These are phyloP conservation scores for Pythium guiyangense DNA, from an alignment of 352 stramenopile species.

Conservation along the genomic window DNA sequence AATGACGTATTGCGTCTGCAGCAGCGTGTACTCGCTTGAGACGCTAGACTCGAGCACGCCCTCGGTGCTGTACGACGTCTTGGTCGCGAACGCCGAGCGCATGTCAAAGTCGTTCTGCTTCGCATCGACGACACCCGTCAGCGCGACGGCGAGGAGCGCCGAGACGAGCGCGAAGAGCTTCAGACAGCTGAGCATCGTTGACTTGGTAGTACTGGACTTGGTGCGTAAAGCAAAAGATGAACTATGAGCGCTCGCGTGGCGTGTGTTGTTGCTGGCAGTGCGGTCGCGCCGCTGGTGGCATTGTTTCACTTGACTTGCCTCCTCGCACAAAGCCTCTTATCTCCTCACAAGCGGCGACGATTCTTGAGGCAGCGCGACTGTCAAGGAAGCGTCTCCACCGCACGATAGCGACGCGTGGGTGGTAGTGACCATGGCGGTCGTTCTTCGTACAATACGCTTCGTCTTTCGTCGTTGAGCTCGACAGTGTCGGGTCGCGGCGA, in stretches of 20 bases:
- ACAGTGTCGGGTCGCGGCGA: too few relatives aligned
- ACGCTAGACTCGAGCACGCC: not conserved
- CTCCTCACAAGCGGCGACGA: too few relatives aligned
- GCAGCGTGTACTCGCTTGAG: slow-evolving; percentile 9
- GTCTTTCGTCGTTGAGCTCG: too few relatives aligned
- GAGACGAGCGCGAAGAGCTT: not conserved
- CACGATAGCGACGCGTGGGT: too few relatives aligned
- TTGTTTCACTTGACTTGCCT: too few relatives aligned
- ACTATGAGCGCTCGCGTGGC: not conserved
- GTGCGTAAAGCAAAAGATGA: not conserved
- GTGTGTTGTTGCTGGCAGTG: too few relatives aligned
- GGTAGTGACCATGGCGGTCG: too few relatives aligned
- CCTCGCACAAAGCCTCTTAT: too few relatives aligned
- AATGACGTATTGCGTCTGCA: slow-evolving; percentile 53
- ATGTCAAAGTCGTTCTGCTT: slow-evolving; percentile 1
- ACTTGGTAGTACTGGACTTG: not conserved
- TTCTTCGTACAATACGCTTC: too few relatives aligned
- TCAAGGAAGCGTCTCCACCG: too few relatives aligned
- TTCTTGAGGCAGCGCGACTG: too few relatives aligned
- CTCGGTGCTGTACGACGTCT: slow-evolving; percentile 33
- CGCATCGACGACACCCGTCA: not conserved
- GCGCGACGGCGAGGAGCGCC: not conserved
- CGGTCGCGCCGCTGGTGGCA: too few relatives aligned
- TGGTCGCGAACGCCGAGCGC: slow-evolving; percentile 24
- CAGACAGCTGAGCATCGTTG: not conserved